A percentile compares a stretch with the other conserved stretches of the same genome.
Evolutionary conservation across 2,329 filamentous ascomycete species (phyloP).

Genomic region (Fusarium graminum): DNA sequence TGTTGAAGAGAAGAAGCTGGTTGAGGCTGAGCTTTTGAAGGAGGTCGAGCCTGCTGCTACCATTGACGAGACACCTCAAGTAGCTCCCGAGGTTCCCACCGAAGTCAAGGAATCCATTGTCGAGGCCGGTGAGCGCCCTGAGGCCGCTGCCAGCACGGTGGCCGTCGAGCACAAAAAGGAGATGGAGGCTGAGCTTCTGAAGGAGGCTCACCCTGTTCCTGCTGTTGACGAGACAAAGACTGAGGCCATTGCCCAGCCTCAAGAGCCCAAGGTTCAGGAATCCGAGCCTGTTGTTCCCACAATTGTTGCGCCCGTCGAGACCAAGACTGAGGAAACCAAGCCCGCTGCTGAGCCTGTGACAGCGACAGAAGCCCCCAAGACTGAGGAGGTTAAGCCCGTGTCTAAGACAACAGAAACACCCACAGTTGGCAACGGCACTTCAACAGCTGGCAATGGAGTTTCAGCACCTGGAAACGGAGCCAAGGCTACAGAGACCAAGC

Average conservation of each 20-base stretch:
- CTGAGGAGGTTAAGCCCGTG: constrained; percentile 12
- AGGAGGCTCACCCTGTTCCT: constrained; percentile 64
- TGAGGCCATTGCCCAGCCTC: constrained; percentile 8
- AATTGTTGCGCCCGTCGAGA: constrained; percentile 24
- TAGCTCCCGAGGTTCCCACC: constrained; percentile 65
- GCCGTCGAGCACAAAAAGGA: constrained; percentile 81
- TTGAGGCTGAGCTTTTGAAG: constrained; percentile 78
- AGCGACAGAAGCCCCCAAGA: constrained; percentile 22
- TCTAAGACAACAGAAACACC: constrained; percentile 35
- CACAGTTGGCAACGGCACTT: constrained; percentile 40
- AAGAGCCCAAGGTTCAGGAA: constrained; percentile 25
- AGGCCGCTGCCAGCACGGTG: constrained; percentile 76
- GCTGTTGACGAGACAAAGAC: constrained; percentile 72
- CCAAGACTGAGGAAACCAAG: constrained; percentile 30
- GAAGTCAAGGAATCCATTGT: constrained; percentile 70
- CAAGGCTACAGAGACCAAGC: constrained; percentile 45
- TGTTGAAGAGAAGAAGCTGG: constrained; percentile 76
- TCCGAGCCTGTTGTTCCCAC: constrained; percentile 4
- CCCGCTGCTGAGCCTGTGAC: constrained; percentile 8
- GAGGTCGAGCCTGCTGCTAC: constrained; percentile 66
- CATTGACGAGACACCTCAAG: constrained; percentile 55
- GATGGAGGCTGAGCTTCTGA: constrained; percentile 79
- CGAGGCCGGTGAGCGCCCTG: constrained; percentile 72
- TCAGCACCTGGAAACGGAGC: constrained; percentile 37
- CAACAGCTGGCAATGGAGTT: constrained; percentile 36